phyloP scores from a whole-genome alignment of 177 flowering plant species.

The Vitis hybrid region DNA sequence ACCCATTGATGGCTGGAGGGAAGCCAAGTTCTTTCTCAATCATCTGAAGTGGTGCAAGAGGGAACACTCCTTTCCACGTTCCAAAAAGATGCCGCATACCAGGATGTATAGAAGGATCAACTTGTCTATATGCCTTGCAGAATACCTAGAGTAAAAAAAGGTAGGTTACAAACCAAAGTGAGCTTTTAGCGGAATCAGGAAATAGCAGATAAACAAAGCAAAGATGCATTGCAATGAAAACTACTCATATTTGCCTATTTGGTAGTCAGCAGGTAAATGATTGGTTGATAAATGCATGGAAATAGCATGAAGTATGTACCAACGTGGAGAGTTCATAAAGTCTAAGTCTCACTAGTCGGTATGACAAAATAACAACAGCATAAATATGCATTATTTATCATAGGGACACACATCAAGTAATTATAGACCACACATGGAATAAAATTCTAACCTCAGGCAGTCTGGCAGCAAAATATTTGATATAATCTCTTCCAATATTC shows the following conservation, averaged over 20 bases:
- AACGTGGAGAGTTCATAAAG: no score
- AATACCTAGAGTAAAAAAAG: conserved; percentile 58
- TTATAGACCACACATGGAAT: not conserved
- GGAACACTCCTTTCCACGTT: conserved; percentile 96
- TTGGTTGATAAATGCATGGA: not conserved
- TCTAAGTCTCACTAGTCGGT: no score
- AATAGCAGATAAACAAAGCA: conserved; percentile 2
- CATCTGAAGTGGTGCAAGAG: conserved; percentile 68
- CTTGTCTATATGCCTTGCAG: conserved; percentile 89
- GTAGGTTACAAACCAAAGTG: not conserved
- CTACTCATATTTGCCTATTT: not conserved
- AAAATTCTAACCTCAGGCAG: conserved; percentile 83
- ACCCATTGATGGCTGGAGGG: conserved; percentile 45
- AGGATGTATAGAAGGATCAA: conserved; percentile 67
- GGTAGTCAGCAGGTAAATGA: not conserved
- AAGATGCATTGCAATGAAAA: not conserved
- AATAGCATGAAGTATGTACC: not conserved
- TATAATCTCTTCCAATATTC: conserved; percentile 94
- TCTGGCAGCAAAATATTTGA: conserved; percentile 76
- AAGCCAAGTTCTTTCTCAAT: conserved; percentile 92
- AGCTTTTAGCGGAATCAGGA: not conserved
- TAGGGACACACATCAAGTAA: not conserved
- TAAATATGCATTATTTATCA: not conserved
- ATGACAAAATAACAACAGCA: no score
- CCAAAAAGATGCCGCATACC: conserved; percentile 98